phyloP scores from a whole-genome alignment of 2,329 filamentous ascomycete species.

The Penicillium freii region DNA sequence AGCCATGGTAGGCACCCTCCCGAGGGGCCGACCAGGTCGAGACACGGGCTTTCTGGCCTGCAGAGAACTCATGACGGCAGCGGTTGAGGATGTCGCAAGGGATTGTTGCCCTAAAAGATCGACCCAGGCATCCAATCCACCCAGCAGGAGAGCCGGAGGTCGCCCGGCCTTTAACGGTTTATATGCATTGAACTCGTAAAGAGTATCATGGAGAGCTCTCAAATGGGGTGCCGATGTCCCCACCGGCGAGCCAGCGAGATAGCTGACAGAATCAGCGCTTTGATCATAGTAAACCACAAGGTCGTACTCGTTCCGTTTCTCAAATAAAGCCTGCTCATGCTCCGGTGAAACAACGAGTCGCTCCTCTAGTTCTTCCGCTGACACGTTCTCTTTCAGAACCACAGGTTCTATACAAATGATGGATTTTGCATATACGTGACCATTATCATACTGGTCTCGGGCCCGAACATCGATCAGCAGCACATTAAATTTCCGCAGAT shows the following conservation, averaged over 20 bases:
- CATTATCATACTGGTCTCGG: slow-evolving; percentile 77
- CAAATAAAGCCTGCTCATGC: slow-evolving; percentile 70
- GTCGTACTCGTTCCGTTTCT: slow-evolving; percentile 71
- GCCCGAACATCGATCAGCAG: slow-evolving; percentile 82
- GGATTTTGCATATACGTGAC: slow-evolving; percentile 79
- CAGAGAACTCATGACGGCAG: slow-evolving; percentile 49
- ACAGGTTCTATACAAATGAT: slow-evolving; percentile 91
- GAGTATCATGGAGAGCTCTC: slow-evolving; percentile 70
- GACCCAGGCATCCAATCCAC: slow-evolving; percentile 83
- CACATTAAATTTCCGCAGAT: slow-evolving; percentile 64
- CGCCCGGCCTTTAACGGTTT: slow-evolving; percentile 65
- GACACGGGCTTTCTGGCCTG: slow-evolving; percentile 36
- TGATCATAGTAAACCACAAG: slow-evolving; percentile 90
- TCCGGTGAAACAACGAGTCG: slow-evolving; percentile 49
- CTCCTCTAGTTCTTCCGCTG: slow-evolving; percentile 60
- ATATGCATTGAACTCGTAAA: slow-evolving; percentile 79
- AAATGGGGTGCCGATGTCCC: slow-evolving; percentile 57
- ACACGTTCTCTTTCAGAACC: slow-evolving; percentile 65
- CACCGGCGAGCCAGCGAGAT: slow-evolving; percentile 48
- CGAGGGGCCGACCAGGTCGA: slow-evolving; percentile 50
- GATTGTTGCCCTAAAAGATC: slow-evolving; percentile 74
- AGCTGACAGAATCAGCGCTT: slow-evolving; percentile 58
- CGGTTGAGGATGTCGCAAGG: slow-evolving; percentile 57
- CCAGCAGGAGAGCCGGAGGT: slow-evolving; percentile 72
- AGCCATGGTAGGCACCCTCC: slow-evolving; percentile 52